Evolutionary conservation across 768 basidiomycete species (phyloP), one percentile per base, ranked within the genome.

Genomic region (Candolleomyces aberdarensis): DNA sequence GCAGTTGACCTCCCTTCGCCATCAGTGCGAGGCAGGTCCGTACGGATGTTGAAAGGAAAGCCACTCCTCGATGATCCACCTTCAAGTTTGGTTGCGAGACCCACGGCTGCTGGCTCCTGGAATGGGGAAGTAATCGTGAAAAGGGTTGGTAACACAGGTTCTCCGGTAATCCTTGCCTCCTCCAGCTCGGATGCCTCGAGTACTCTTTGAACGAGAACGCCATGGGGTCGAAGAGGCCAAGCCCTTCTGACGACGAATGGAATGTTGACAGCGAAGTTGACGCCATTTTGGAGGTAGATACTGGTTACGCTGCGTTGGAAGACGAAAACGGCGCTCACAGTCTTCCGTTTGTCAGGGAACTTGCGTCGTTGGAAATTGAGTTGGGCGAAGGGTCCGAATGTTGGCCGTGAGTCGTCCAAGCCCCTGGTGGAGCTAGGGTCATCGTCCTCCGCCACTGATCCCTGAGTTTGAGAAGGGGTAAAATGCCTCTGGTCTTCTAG

Each of bases 171-270:
- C 53, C 83, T 81, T 3, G 86, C 86, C 58, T 92, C 91, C 17
- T 82, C 78, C 5, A 87, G 68, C 69, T 94, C 92, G 6, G 77
- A 75, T 1, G 82, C 78, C 65, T 91, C 89, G 52, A 92, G 76
- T 5, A 84, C 83, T 29, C 92, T 80, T 66, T 94, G 89, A 47
- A 94, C 83, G 75, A 94, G 79, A 22, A 94, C 82, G 1, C 92
- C 92, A 63, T 90, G 87, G 1, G 92, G 92, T 60, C 78, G 79
- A 20, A 92, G 74, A 4, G 92, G 85, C 91, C 91, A 93, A 1
- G 89, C 92, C 62, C 79, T 84, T 41, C 87, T 80, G 3, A 92
- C 89, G 60, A 91, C 82, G 68, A 94, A 94, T 0, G 92, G 92
- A 4, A 94, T 74, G 31, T 88, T 83, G 69, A 92, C 88, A 1